Evolutionary conservation across 495 filamentous ascomycete genomes (phyloP).

Genomic region (Neurospora sp.): DNA sequence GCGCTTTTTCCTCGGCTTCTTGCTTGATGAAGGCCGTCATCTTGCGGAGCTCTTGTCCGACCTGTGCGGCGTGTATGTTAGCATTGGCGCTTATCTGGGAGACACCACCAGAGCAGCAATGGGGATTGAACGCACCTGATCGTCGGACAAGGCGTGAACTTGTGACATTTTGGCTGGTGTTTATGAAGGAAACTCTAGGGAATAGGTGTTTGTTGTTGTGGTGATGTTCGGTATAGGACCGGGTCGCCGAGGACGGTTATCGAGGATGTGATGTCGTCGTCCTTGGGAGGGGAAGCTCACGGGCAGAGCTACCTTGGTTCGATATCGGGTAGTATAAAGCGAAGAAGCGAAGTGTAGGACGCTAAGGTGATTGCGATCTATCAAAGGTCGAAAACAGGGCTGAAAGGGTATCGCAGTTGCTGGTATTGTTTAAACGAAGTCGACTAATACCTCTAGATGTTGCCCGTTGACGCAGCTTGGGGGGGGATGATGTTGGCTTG

Average conservation of each 20-base stretch:
- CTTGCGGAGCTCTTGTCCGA: conserved; percentile 92
- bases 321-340: neutral
- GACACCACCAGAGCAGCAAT: too few species aligned
- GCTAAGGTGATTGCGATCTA: neutral
- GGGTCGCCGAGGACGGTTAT: neutral
- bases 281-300: neutral
- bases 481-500: neutral
- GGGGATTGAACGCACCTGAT: conserved; percentile 48
- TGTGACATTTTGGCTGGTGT: conserved; percentile 66
- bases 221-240: neutral
- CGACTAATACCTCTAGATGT: neutral
- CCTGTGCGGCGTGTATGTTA: conserved; percentile 46
- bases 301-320: neutral
- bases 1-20: conserved; percentile 92
- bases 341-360: neutral
- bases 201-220: neutral
- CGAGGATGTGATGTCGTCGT: neutral
- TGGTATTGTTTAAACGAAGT: neutral
- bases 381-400: neutral
- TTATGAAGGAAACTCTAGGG: conserved; percentile 16
- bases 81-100: neutral
- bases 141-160: conserved; percentile 88
- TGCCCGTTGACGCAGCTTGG: neutral
- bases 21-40: conserved; percentile 99
- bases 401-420: neutral